phyloP scores from a whole-genome alignment of 306 rosid species.

The Vigna angularis region DNA sequence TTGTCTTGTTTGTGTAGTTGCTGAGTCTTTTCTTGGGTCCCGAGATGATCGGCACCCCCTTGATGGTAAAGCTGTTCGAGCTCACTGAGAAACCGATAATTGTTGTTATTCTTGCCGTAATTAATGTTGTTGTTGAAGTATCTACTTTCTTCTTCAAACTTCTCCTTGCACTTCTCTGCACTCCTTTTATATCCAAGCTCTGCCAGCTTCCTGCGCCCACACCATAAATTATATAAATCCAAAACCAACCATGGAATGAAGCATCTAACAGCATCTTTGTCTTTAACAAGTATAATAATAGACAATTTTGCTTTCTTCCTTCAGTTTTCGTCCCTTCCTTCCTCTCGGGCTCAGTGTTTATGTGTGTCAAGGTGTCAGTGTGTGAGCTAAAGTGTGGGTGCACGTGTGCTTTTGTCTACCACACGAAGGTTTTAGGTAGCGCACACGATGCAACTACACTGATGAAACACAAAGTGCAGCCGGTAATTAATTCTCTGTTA shows the following conservation, averaged over 20 bases:
- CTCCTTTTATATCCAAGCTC: slow-evolving; percentile 83
- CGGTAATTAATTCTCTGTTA: slow-evolving; percentile 17
- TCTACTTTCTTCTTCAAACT: slow-evolving; percentile 85
- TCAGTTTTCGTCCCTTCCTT: slow-evolving; percentile 32
- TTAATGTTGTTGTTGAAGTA: slow-evolving; percentile 68
- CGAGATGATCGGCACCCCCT: slow-evolving; percentile 32
- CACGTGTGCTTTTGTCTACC: slow-evolving; percentile 59
- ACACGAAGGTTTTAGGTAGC: slow-evolving; percentile 34
- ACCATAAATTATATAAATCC: slow-evolving; percentile 53
- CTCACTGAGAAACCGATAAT: slow-evolving; percentile 61
- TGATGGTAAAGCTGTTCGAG: slow-evolving; percentile 71
- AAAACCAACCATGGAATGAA: slow-evolving; percentile 37
- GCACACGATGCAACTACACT: slow-evolving; percentile 18
- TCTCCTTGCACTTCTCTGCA: slow-evolving; percentile 90
- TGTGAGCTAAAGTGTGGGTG: slow-evolving; percentile 43
- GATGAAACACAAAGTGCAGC: slow-evolving; percentile 27
- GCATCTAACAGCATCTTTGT: slow-evolving; percentile 48
- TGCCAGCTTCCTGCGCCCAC: slow-evolving; percentile 76
- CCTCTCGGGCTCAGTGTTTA: slow-evolving; percentile 37
- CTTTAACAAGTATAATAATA: slow-evolving; percentile 33
- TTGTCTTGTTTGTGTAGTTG: slow-evolving; percentile 32
- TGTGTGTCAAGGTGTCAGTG: slow-evolving; percentile 43
- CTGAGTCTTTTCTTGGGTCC: slow-evolving; percentile 1
- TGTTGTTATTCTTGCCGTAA: slow-evolving; percentile 53
- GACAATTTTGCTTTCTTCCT: slow-evolving; percentile 21